A percentile compares a stretch with the other conserved stretches of the same genome.
Evolutionary conservation across 2,329 filamentous ascomycete species (phyloP).

Genomic region (Claviceps sorghi): DNA sequence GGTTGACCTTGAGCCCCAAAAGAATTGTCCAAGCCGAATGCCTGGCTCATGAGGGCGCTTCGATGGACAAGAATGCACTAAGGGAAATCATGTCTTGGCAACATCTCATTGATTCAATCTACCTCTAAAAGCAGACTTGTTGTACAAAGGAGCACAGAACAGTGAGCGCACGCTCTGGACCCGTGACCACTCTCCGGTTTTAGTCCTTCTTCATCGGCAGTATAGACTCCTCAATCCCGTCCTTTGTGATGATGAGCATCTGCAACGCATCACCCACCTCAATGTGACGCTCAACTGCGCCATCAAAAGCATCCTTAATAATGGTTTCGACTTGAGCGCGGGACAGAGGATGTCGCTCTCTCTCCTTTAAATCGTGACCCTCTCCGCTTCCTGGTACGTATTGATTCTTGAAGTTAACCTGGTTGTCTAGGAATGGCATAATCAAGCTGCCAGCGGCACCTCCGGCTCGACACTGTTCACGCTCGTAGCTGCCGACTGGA

Average conservation of each 20-base stretch:
- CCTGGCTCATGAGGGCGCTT: background rate
- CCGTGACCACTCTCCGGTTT: background rate
- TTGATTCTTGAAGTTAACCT: constrained; percentile 99
- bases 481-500: constrained; percentile 92
- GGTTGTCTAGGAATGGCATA: constrained; percentile 98
- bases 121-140: constrained; percentile 2
- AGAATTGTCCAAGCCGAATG: background rate
- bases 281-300: constrained; percentile 95
- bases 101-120: constrained; percentile 1
- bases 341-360: constrained; percentile 54
- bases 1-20: background rate
- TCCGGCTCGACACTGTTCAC: constrained; percentile 87
- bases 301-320: constrained; percentile 95
- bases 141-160: constrained; percentile 1
- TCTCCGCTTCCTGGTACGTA: constrained; percentile 75
- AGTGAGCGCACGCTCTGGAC: background rate
- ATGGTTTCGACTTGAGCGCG: constrained; percentile 65
- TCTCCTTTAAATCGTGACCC: constrained; percentile 65
- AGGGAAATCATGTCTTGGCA: background rate
- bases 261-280: constrained; percentile 95
- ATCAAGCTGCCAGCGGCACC: constrained; percentile 88
- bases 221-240: constrained; percentile 78
- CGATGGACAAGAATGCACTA: background rate
- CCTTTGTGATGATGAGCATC: constrained; percentile 80
- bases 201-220: constrained; percentile 84